These are phyloP conservation scores for Asclepias syriaca DNA, from an alignment of 257 asterid species.

Conservation along the genomic window DNA sequence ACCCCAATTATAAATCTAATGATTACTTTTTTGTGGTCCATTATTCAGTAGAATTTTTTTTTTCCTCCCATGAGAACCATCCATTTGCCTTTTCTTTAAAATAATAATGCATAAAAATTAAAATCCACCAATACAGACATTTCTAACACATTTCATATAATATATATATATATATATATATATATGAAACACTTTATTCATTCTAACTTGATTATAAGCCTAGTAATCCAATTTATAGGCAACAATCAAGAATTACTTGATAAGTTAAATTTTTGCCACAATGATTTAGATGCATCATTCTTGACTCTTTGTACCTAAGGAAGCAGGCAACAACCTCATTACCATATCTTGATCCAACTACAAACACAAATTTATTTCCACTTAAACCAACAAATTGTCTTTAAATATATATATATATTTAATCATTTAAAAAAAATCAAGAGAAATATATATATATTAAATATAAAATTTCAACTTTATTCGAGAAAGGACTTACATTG, in stretches of 20 bases:
- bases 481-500: too few relatives aligned
- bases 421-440: too few relatives aligned
- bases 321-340: neutral
- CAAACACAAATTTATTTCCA: too few relatives aligned
- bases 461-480: too few relatives aligned
- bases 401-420: too few relatives aligned
- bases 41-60: neutral
- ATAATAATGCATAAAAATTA: neutral
- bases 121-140: neutral
- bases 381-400: too few relatives aligned
- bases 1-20: neutral
- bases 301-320: neutral
- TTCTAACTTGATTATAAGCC: neutral
- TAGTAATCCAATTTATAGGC: neutral
- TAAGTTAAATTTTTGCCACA: neutral
- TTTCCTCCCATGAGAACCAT: too few relatives aligned
- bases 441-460: too few relatives aligned
- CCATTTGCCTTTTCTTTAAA: neutral
- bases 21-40: slow-evolving; percentile 10
- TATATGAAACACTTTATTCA: too few relatives aligned
- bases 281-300: slow-evolving; percentile 1
- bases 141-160: neutral
- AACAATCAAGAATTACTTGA: neutral
- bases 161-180: too few relatives aligned
- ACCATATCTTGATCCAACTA: neutral